Evolutionary conservation across 352 stramenopile genomes (phyloP).

Genomic region (Thalassiosira tumida): DNA sequence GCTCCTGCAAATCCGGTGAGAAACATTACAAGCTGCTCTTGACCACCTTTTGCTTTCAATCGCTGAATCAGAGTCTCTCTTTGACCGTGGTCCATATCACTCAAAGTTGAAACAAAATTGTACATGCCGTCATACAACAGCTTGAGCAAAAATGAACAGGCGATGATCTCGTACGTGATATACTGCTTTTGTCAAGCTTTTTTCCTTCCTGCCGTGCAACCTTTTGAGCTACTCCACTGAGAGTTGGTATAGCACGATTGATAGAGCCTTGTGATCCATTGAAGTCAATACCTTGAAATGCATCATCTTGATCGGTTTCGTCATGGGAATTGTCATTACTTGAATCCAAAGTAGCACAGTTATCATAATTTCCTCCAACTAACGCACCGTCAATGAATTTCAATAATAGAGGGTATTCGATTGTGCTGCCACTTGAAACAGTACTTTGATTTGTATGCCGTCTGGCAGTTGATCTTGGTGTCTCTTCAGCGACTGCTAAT

Average conservation of each 20-base stretch:
- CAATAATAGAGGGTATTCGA: not conserved
- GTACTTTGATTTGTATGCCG: not conserved
- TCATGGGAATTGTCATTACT: not conserved
- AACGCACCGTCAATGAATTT: conserved; percentile 23
- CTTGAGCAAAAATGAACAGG: conserved; percentile 23
- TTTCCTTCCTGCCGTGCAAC: not conserved
- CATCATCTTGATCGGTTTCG: not conserved
- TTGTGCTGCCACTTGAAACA: not conserved
- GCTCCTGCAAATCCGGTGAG: conserved; percentile 46
- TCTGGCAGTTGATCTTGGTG: not conserved
- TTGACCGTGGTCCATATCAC: not conserved
- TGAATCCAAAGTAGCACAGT: not conserved
- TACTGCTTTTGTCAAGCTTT: conserved; percentile 46
- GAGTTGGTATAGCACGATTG: conserved; percentile 13
- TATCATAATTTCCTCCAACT: conserved; percentile 22
- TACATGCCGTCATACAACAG: not conserved
- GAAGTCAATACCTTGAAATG: not conserved
- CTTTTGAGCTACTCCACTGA: conserved; percentile 16
- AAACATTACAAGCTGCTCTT: conserved; percentile 65
- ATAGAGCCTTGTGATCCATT: conserved; percentile 4
- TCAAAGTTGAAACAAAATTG: not conserved
- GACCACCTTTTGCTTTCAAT: conserved; percentile 18
- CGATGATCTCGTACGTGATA: conserved; percentile 44
- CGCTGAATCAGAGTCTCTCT: conserved; percentile 9
- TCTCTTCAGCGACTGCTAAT: not conserved